Evolutionary conservation across 441 rosid genomes (phyloP).

Genomic region (Aquilaria agallochum): DNA sequence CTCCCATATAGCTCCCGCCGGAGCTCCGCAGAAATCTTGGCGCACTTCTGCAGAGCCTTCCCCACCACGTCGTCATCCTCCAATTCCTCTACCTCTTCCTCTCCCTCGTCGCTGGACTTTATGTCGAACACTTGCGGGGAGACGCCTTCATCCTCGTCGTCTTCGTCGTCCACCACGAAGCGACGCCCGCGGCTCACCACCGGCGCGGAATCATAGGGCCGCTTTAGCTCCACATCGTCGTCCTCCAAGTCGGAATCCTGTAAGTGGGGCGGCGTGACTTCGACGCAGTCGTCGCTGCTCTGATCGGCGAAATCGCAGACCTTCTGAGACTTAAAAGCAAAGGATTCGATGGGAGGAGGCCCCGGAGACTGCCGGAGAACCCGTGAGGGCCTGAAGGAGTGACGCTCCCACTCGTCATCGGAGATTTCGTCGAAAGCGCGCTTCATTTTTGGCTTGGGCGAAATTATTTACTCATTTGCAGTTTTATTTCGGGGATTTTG

Average conservation of each 20-base stretch:
- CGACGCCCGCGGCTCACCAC: slow-evolving; percentile 54
- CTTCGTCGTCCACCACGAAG: slow-evolving; percentile 56
- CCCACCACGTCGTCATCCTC: slow-evolving; percentile 77
- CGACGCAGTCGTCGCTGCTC: slow-evolving; percentile 46
- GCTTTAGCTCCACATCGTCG: slow-evolving; percentile 29
- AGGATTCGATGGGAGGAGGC: slow-evolving; percentile 68
- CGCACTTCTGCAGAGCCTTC: slow-evolving; percentile 81
- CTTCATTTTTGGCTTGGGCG: slow-evolving; percentile 40
- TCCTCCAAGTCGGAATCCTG: slow-evolving; percentile 50
- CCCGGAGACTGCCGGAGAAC: slow-evolving; percentile 41
- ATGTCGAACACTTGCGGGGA: slow-evolving; percentile 46
- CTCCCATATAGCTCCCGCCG: slow-evolving; percentile 71
- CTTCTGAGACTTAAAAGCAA: slow-evolving; percentile 39
- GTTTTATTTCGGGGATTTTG: neutral
- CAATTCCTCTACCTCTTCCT: slow-evolving; percentile 21
- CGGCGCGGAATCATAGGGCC: slow-evolving; percentile 19
- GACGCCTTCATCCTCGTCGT: slow-evolving; percentile 36
- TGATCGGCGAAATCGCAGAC: slow-evolving; percentile 9
- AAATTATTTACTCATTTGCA: neutral
- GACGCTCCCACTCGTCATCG: slow-evolving; percentile 83
- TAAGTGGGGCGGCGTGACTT: slow-evolving; percentile 20
- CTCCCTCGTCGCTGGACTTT: slow-evolving; percentile 50
- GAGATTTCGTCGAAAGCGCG: slow-evolving; percentile 82
- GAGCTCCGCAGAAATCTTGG: slow-evolving; percentile 73
- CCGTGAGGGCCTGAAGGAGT: slow-evolving; percentile 78